Base-by-base conservation (phyloP, 768 basidiomycete genomes). In the Lactarius hengduanensis region DNA sequence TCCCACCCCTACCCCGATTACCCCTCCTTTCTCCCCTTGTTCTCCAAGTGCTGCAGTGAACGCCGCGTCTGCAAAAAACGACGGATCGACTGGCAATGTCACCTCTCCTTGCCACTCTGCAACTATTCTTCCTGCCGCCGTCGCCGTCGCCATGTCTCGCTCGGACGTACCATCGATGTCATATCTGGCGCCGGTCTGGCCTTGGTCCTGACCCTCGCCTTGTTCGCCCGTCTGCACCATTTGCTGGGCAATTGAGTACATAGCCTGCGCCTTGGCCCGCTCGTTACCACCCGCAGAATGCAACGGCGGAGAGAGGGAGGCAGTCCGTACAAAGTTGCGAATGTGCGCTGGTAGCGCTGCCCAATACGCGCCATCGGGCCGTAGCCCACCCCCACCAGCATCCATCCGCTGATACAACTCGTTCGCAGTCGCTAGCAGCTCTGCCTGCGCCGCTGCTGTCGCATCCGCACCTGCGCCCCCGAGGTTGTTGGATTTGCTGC, bases 171-270 rank as follows among this genome's bases (percentile, higher is more conserved):
- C 28, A 70, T 38, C 72, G 28, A 73, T 70, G 4, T 72, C 77
- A 1, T 76, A 75, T 20, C 50, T 61, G 40, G n/a, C 40, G 20
- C 10, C 45, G 41, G 69, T 74, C 75, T 62, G 69, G 67, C 66
- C 65, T 57, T 61, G 69, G 69, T 55, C 64, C 70, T 43, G 54
- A 61, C 69, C 53, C 63, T 69, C 65, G 68, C 69, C 64, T 69
- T 66, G 67, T 70, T 72, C 75, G 75, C 77, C 80, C 38, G 80
- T 79, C 72, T 80, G 84, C 41, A 79, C 81, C 79, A 88, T 86
- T 75, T 86, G 85, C 70, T 88, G 87, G 41, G 88, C 88, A 68
- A 87, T 84, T 61, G 85, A 80, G 72, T 87, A 86, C 85, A 88
- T 86, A 9, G 84, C 83, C 76, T 83, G 80, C 64, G 84, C 82